A percentile compares a stretch with the other conserved stretches of the same genome.
Conservation (phyloP, 805 yeast genomes). For the Candida namnaoensis region DNA sequence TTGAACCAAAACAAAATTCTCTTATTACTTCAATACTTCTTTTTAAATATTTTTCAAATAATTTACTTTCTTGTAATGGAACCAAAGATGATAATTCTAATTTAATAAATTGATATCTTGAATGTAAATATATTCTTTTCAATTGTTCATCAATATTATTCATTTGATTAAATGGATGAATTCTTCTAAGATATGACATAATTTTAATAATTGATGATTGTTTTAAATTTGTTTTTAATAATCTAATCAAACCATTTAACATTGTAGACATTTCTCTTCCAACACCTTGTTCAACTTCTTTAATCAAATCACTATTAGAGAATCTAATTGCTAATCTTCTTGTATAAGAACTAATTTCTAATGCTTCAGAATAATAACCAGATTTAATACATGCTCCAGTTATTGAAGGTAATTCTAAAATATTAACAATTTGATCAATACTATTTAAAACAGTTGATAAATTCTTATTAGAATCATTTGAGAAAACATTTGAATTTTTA, state of each 20-base stretch:
- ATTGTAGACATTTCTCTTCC: slow-evolving; percentile 51
- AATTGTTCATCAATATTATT: slow-evolving; percentile 22
- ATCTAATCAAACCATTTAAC: slow-evolving; percentile 60
- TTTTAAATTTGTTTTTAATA: slow-evolving; percentile 68
- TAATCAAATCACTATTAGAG: slow-evolving; percentile 48
- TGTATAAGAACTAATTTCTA: slow-evolving; percentile 72
- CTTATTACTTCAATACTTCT: slow-evolving; percentile 77
- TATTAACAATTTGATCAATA: slow-evolving; percentile 65
- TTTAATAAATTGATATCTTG: slow-evolving; percentile 60
- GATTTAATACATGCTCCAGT: slow-evolving; percentile 77
- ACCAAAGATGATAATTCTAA: slow-evolving; percentile 47
- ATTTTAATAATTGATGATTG: slow-evolving; percentile 76
- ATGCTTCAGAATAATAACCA: slow-evolving; percentile 84
- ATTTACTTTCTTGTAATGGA: slow-evolving; percentile 46
- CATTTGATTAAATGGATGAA: slow-evolving; percentile 39
- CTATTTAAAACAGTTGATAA: slow-evolving; percentile 41
- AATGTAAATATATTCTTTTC: slow-evolving; percentile 53
- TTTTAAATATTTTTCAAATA: slow-evolving; percentile 57
- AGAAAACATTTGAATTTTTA: not conserved
- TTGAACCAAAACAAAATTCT: slow-evolving; percentile 71
- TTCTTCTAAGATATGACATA: slow-evolving; percentile 63
- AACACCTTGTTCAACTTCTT: slow-evolving; percentile 39
- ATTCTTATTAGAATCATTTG: slow-evolving; percentile 11
- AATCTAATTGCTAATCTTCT: slow-evolving; percentile 62
- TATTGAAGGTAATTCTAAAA: slow-evolving; percentile 77